phyloP scores from a whole-genome alignment of 2,329 filamentous ascomycete species.

The Trichoderma arundinaceum region DNA sequence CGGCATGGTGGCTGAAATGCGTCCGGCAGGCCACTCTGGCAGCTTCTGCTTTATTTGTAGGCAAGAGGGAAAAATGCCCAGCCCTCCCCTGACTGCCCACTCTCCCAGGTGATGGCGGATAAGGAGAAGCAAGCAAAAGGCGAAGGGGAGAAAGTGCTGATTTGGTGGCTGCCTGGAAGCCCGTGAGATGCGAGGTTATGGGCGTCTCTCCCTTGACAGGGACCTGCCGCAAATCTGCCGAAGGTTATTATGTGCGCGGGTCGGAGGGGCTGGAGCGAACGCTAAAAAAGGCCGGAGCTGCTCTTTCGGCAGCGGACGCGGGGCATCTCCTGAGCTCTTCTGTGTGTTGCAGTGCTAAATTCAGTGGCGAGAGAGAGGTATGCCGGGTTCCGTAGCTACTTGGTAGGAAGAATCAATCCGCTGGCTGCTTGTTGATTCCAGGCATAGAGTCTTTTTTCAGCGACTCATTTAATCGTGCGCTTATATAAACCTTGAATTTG shows the following conservation, averaged over 20 bases:
- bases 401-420: no score
- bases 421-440: no score
- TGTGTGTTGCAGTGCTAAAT: neutral
- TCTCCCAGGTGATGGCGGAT: neutral
- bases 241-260: neutral
- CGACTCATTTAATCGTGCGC: no score
- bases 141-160: neutral
- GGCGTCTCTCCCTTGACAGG: neutral
- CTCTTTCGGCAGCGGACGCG: constrained; percentile 15
- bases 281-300: constrained; percentile 1
- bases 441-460: no score
- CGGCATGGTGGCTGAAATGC: constrained; percentile 41
- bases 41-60: constrained; percentile 6
- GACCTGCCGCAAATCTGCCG: constrained; percentile 24
- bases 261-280: neutral
- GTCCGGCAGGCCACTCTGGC: constrained; percentile 14
- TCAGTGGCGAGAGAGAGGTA: no score
- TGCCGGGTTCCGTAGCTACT: no score
- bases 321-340: neutral
- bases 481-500: no score
- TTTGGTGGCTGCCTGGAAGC: constrained; percentile 22
- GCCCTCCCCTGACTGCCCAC: constrained; percentile 17
- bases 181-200: constrained; percentile 12
- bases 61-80: neutral
- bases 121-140: neutral